Conservation (phyloP, 1,284 basidiomycete species). For the Mycena citricolor region DNA sequence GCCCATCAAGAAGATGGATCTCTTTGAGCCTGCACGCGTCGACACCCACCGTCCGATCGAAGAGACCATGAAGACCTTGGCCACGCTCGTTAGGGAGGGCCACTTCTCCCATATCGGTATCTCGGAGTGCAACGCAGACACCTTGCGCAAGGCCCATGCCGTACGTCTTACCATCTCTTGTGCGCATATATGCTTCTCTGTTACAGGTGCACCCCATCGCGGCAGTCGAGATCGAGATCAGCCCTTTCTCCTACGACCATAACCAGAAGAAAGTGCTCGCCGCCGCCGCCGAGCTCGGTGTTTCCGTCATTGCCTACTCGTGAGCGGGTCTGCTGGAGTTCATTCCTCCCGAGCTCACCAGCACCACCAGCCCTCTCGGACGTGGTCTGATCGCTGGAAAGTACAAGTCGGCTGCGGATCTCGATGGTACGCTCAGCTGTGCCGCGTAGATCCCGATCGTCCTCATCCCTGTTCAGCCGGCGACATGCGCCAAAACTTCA, state of each 20-base stretch:
- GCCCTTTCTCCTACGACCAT: conserved; percentile 24
- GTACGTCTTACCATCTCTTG: conserved; percentile 24
- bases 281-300: conserved; percentile 23
- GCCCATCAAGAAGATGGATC: conserved; percentile 46
- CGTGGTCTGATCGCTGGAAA: conserved; percentile 57
- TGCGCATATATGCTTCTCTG: neutral
- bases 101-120: conserved; percentile 52
- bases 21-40: conserved; percentile 46
- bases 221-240: conserved; percentile 22
- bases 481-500: conserved; percentile 26
- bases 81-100: conserved; percentile 38
- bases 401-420: conserved; percentile 48
- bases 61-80: conserved; percentile 34
- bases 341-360: conserved; percentile 1
- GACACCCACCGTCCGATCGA: conserved; percentile 38
- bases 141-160: conserved; percentile 46
- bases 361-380: conserved; percentile 60
- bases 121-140: conserved; percentile 49
- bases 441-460: no score
- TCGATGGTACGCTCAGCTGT: conserved; percentile 38
- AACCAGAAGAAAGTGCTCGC: conserved; percentile 22
- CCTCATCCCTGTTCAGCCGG: conserved; percentile 21
- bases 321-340: conserved; percentile 8
- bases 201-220: conserved; percentile 19
- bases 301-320: conserved; percentile 23